A percentile compares a stretch with the other conserved stretches of the same genome.
These are phyloP conservation scores for Carnegiea gigantea DNA, from an alignment of 179 eudicot species.

Conservation along the genomic window DNA sequence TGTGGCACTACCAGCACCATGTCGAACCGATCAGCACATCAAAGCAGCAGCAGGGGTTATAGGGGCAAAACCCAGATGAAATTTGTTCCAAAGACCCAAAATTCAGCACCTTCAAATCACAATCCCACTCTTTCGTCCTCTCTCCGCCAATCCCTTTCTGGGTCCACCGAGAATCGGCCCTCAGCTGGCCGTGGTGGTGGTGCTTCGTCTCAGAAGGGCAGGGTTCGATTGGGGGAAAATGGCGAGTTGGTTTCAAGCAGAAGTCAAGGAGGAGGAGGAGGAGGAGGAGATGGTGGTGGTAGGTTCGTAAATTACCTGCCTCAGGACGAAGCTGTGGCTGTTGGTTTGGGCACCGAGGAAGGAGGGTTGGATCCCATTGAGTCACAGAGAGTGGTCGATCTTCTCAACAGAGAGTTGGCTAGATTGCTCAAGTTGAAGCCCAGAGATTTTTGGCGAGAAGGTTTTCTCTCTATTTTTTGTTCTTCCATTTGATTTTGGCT, in stretches of 20 bases:
- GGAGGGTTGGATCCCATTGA: conserved; percentile 82
- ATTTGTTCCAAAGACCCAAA: conserved; percentile 38
- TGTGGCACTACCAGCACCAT: neutral
- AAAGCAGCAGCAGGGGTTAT: conserved; percentile 2
- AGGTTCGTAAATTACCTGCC: conserved; percentile 79
- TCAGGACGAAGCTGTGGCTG: conserved; percentile 94
- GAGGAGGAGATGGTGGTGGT: conserved; percentile 32
- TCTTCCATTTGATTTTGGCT: neutral
- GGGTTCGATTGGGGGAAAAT: conserved; percentile 32
- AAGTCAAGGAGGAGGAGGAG: neutral
- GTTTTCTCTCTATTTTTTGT: conserved; percentile 26
- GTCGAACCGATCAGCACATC: conserved; percentile 11
- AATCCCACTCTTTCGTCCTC: conserved; percentile 47
- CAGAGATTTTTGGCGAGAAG: conserved; percentile 85
- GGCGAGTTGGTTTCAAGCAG: conserved; percentile 39
- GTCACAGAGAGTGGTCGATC: conserved; percentile 85
- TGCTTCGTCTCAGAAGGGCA: conserved; percentile 1
- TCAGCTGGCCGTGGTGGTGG: neutral
- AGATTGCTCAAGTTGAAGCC: conserved; percentile 66
- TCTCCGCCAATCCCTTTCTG: conserved; percentile 36
- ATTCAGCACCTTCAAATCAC: conserved; percentile 23
- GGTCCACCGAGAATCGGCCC: neutral
- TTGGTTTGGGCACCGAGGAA: conserved; percentile 68
- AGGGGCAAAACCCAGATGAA: conserved; percentile 37
- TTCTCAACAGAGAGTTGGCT: conserved; percentile 66